Base-by-base conservation (phyloP, 2,329 filamentous ascomycete genomes). In the Diaporthe helianthi region DNA sequence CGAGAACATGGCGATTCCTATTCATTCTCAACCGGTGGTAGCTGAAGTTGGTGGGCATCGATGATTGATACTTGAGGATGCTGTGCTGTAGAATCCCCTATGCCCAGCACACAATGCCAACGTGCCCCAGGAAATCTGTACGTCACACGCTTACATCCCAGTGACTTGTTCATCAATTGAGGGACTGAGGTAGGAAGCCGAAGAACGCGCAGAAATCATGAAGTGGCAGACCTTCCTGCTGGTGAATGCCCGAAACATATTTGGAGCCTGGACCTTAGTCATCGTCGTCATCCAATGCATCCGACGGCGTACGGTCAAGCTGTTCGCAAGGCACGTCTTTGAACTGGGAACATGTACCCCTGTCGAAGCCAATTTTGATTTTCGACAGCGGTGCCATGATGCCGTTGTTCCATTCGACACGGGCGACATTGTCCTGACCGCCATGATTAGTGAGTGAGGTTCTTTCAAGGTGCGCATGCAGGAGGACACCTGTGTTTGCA, bases 361-460 rank as follows among this genome's bases (percentile, higher is more conserved):
- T 3, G 26, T 60, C 55, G 6, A 46, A 19, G 2, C 55, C 55
- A 9, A 22, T 1, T 26, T 60, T n/a, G 10, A 60, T 60, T 2
- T 5, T 1, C 3, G 29, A 13, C 1, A 46, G 0, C 1, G 1
- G 2, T 17, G 55, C 22, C 6, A 17, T 24, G 5, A 33, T 8
- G 9, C 24, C 38, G 8, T 46, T 46, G 0, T 15, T 31, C 24
- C 17, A 60, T 9, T 17, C 22, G 24, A 60, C 2, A 8, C 29
- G 24, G 4, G 24, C 55, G 9, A 22, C 12, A 2, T 31, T 46
- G 9, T 46, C 19, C 55, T 60, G 29, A 15, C 3, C 1, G 8
- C 1, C 17, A 13, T 8, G 17, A 8, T 60, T 26, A 60, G 55
- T 24, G 7, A 4, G 9, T 10, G 12, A 9, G 15, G n/a, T n/a